These are phyloP conservation scores for Pythium brachiatum DNA, from an alignment of 352 stramenopile genomes.

Conservation along the genomic window DNA sequence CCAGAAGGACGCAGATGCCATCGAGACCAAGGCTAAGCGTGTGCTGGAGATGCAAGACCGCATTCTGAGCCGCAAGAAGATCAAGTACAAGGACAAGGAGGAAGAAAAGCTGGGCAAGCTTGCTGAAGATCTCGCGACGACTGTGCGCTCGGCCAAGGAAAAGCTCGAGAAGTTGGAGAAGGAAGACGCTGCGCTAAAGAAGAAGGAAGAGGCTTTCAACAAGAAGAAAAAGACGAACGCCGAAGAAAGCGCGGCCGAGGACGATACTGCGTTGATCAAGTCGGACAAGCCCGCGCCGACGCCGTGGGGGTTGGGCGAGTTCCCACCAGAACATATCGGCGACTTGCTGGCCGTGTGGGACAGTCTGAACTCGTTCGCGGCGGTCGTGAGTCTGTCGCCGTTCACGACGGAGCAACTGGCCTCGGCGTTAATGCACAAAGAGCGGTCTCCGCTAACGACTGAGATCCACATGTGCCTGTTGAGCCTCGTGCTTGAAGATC, in stretches of 20 bases:
- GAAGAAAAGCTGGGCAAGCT: slow-evolving; percentile 82
- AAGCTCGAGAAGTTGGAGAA: slow-evolving; percentile 87
- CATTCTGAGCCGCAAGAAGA: slow-evolving; percentile 83
- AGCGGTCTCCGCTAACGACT: slow-evolving; percentile 51
- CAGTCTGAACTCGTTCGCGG: slow-evolving; percentile 72
- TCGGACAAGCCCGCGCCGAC: slow-evolving; percentile 60
- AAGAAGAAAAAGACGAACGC: slow-evolving; percentile 66
- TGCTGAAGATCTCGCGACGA: slow-evolving; percentile 76
- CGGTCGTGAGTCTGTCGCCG: slow-evolving; percentile 54
- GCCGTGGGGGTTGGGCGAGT: slow-evolving; percentile 52
- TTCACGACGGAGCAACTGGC: slow-evolving; percentile 70
- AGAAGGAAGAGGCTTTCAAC: slow-evolving; percentile 79
- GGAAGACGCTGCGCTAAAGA: slow-evolving; percentile 67
- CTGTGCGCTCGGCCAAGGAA: slow-evolving; percentile 70
- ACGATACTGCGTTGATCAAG: slow-evolving; percentile 31
- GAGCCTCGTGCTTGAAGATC: slow-evolving; percentile 75
- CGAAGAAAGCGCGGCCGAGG: slow-evolving; percentile 46
- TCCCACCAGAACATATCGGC: slow-evolving; percentile 43
- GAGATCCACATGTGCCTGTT: slow-evolving; percentile 86
- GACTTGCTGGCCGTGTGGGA: slow-evolving; percentile 75
- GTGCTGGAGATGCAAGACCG: slow-evolving; percentile 87
- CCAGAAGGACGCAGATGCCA: slow-evolving; percentile 74
- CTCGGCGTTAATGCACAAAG: slow-evolving; percentile 38
- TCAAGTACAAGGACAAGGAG: slow-evolving; percentile 90
- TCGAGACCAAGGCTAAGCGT: slow-evolving; percentile 81